Percentiles rank a stretch among this genome's conserved stretches.
These are phyloP conservation scores for Pseudozyma tsukubaensis DNA, from an alignment of 1,284 basidiomycete species.

Conservation along the genomic window DNA sequence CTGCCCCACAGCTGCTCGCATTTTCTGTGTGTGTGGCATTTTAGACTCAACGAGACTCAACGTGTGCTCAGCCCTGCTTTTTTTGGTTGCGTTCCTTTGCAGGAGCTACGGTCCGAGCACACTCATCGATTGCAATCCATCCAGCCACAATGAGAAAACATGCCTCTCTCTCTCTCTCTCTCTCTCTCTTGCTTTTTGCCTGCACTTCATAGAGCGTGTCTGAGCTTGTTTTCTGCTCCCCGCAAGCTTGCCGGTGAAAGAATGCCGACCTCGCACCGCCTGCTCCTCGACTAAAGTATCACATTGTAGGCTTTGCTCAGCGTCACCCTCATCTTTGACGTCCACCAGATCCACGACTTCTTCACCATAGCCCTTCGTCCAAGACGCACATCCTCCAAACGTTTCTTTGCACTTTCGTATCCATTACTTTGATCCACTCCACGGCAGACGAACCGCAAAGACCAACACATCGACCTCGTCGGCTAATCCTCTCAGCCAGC, in stretches of 20 bases:
- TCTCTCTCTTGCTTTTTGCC: background rate
- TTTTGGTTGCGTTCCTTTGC: background rate
- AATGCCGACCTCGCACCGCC: slow-evolving; percentile 2
- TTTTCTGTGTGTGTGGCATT: too few relatives aligned
- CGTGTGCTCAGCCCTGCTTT: background rate
- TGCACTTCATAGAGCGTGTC: background rate
- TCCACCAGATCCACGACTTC: background rate
- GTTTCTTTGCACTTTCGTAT: background rate
- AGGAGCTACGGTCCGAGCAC: slow-evolving; percentile 9
- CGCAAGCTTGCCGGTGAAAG: background rate
- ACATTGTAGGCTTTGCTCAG: background rate
- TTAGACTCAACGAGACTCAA: background rate
- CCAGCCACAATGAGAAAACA: background rate
- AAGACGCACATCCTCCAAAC: too few relatives aligned
- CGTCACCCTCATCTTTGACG: background rate
- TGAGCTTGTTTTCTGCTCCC: background rate
- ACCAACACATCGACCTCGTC: too few relatives aligned
- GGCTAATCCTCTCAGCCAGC: too few relatives aligned
- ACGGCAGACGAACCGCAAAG: too few relatives aligned
- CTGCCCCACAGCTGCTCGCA: background rate
- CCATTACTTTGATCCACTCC: background rate
- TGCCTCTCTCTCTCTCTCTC: background rate
- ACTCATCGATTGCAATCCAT: background rate
- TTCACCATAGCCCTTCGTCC: too few relatives aligned
- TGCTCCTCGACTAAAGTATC: background rate